Evolutionary conservation across 306 rosid genomes (phyloP), one percentile per base, ranked within the genome.

Genomic region (Cicer judaicum): DNA sequence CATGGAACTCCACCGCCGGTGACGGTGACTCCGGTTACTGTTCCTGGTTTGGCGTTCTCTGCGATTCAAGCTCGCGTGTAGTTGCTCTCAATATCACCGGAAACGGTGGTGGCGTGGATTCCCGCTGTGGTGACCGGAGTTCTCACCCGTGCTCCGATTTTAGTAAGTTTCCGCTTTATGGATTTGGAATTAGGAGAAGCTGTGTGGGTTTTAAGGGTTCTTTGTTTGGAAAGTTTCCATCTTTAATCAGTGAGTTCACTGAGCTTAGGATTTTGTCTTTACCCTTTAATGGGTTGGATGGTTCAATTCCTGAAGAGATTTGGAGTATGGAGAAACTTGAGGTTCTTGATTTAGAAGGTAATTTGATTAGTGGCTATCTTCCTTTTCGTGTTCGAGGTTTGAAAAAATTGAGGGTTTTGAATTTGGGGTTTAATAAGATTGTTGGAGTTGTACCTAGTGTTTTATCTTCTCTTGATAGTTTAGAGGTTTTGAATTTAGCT

Each of bases 331-430:
- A 85, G 11, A 91, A 82, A 54, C 66, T 93, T 8, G 98, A 91
- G 81, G 93, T 91, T 68, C 85, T 93, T 77, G 97, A 93, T 91
- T 88, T 93, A 6, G 93, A 93, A 68, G 97, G 91, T 4, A 93
- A 91, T 47, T 83, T 76, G 11, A 24, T 93, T 4, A 38, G 80
- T 54, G 96, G 98, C 18, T 68, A 48, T n/a, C 79, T 93, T 56
- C 93, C 88, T 0, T 7, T 72, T 8, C 47, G 47, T 2, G 62
- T 84, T 52, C 4, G 9, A 5, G 87, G 81, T 7, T 29, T 88
- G 78, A 36, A 68, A 72, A 85, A 86, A 14, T 79, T 91, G 81
- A 66, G 90, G 79, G 84, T 88, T 69, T 80, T 93, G 34, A 91
- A 89, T 77, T 88, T 93, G 1, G 98, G 92, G 69, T 93, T 91